A percentile compares a stretch with the other conserved stretches of the same genome.
Evolutionary conservation across 148 eudicot genomes (phyloP).

Genomic region (Tetragonia tetragonoides): DNA sequence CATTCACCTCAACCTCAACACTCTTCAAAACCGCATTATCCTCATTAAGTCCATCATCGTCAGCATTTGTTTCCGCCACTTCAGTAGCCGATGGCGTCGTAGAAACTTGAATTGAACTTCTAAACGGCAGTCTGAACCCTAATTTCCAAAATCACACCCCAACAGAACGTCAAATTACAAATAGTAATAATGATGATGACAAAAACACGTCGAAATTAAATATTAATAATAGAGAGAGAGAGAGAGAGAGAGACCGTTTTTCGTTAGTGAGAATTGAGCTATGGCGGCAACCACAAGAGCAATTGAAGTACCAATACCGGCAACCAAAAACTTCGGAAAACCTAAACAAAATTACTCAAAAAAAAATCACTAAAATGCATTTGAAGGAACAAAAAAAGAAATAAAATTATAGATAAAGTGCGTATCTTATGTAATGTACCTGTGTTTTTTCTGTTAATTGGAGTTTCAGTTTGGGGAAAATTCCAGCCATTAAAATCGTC

Average conservation of each 20-base stretch:
- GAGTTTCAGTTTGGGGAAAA: slow-evolving; percentile 25
- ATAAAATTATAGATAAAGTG: neutral
- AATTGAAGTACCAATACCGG: slow-evolving; percentile 64
- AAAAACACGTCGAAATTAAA: neutral
- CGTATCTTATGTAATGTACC: slow-evolving; percentile 21
- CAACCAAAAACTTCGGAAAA: slow-evolving; percentile 40
- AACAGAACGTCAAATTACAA: neutral
- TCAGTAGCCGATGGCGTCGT: slow-evolving; percentile 29
- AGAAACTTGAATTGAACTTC: slow-evolving; percentile 39
- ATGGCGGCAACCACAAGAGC: slow-evolving; percentile 46
- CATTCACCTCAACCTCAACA: slow-evolving; percentile 29
- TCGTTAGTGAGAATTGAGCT: slow-evolving; percentile 38
- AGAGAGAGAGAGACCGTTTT: too few relatives aligned
- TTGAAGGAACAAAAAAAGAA: neutral
- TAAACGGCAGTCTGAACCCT: slow-evolving; percentile 50
- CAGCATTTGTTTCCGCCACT: slow-evolving; percentile 20
- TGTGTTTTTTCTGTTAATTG: slow-evolving; percentile 30
- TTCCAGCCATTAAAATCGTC: slow-evolving; percentile 77
- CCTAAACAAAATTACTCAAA: slow-evolving; percentile 33
- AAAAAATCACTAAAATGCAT: neutral
- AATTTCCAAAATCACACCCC: slow-evolving; percentile 16
- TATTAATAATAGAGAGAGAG: too few relatives aligned
- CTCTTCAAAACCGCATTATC: slow-evolving; percentile 30
- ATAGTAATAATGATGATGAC: neutral
- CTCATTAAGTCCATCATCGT: slow-evolving; percentile 29